A percentile compares a stretch with the other conserved stretches of the same genome.
phyloP scores from a whole-genome alignment of 129 eudicot species.

The Flaveria brownii region DNA sequence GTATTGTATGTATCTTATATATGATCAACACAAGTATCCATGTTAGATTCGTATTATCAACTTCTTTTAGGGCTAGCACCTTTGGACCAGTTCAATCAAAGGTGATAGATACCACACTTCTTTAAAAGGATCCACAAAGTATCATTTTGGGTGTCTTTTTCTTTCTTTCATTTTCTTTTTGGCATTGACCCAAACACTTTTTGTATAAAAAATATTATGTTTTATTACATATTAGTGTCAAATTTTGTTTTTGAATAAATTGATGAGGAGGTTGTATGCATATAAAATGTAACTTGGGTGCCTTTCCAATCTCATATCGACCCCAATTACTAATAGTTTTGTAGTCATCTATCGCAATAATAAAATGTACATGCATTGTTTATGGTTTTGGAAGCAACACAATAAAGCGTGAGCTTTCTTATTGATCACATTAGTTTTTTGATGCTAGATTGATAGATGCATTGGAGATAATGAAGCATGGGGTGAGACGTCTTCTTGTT shows the following conservation, averaged over 20 bases:
- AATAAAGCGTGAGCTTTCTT: not conserved
- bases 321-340: too few relatives aligned
- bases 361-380: too few relatives aligned
- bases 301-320: not conserved
- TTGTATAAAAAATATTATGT: too few relatives aligned
- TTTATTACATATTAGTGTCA: too few relatives aligned
- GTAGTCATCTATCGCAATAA: too few relatives aligned
- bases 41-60: not conserved
- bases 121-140: too few relatives aligned
- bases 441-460: conserved; percentile 84
- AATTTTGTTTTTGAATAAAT: not conserved
- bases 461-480: conserved; percentile 95
- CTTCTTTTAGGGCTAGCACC: not conserved
- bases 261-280: not conserved
- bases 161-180: too few relatives aligned
- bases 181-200: too few relatives aligned
- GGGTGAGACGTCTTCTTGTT: conserved; percentile 83
- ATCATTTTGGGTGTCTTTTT: too few relatives aligned
- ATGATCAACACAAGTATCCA: not conserved
- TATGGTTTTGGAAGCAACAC: not conserved
- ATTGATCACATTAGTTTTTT: not conserved
- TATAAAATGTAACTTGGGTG: not conserved
- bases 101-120: too few relatives aligned
- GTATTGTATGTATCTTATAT: not conserved
- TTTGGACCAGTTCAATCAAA: too few relatives aligned